These are phyloP conservation scores for Penicillium lividum DNA, from an alignment of 495 filamentous ascomycete species.

Conservation along the genomic window DNA sequence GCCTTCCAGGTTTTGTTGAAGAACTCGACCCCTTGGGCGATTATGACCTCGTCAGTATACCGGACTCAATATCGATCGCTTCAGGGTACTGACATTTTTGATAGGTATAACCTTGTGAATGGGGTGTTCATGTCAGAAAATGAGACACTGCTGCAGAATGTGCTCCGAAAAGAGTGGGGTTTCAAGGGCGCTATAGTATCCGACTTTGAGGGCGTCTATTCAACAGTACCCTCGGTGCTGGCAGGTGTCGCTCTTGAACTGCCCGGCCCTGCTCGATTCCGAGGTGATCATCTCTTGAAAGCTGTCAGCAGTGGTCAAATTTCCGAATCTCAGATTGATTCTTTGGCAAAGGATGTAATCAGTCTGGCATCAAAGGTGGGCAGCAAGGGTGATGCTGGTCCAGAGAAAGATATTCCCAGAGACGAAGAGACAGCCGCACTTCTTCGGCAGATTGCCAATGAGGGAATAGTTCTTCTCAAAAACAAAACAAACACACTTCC, in stretches of 20 bases:
- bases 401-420: not conserved
- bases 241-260: constrained; percentile 11
- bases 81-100: not conserved
- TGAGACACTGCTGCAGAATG: not conserved
- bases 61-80: not conserved
- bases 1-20: constrained; percentile 66
- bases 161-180: constrained; percentile 5
- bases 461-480: constrained; percentile 13
- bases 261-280: constrained; percentile 5
- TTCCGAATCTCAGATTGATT: not conserved
- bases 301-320: not conserved
- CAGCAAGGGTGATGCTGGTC: not conserved
- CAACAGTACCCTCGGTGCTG: not conserved
- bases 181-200: constrained; percentile 1
- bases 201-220: constrained; percentile 7
- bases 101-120: constrained; percentile 1
- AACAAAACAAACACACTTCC: constrained; percentile 5
- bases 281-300: not conserved
- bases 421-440: not conserved
- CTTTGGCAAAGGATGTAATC: not conserved
- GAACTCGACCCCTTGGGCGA: not conserved
- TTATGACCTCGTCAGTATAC: constrained; percentile 9
- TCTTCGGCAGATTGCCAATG: not conserved
- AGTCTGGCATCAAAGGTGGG: not conserved
- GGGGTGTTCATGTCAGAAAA: not conserved